Evolutionary conservation across 352 stramenopile species (phyloP).

Genomic region (Phytophthora chlamydospora): DNA sequence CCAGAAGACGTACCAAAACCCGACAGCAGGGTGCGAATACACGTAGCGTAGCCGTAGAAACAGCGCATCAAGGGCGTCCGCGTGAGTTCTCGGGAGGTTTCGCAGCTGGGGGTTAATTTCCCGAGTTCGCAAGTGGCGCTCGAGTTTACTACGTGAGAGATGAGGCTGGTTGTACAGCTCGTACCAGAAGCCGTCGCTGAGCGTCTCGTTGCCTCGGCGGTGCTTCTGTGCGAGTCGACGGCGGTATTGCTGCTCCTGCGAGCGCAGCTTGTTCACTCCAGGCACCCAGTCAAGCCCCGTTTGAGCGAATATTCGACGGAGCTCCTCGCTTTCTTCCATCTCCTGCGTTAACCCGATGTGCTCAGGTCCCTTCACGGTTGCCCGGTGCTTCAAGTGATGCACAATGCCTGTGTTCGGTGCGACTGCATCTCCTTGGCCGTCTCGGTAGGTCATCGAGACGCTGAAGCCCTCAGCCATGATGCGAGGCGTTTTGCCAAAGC

Average conservation of each 20-base stretch:
- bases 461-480: slow-evolving; percentile 44
- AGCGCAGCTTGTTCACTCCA: slow-evolving; percentile 12
- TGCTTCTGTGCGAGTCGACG: slow-evolving; percentile 25
- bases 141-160: slow-evolving; percentile 20
- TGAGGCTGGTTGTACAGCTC: slow-evolving; percentile 42
- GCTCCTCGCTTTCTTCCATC: slow-evolving; percentile 33
- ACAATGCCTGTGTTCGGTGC: slow-evolving; percentile 29
- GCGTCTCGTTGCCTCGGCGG: slow-evolving; percentile 19
- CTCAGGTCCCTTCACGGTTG: slow-evolving; percentile 20
- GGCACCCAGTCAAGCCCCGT: slow-evolving; percentile 14
- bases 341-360: slow-evolving; percentile 32
- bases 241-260: slow-evolving; percentile 28
- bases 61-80: slow-evolving; percentile 6
- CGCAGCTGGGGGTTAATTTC: slow-evolving; percentile 11
- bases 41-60: slow-evolving; percentile 23
- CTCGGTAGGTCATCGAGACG: slow-evolving; percentile 35
- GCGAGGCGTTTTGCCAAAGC: slow-evolving; percentile 9
- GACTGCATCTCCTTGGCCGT: slow-evolving; percentile 35
- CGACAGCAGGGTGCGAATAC: slow-evolving; percentile 27
- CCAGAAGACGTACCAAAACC: slow-evolving; percentile 52
- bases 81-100: not conserved
- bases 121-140: slow-evolving; percentile 10
- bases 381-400: slow-evolving; percentile 27
- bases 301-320: slow-evolving; percentile 25
- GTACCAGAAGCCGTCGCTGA: slow-evolving; percentile 45